phyloP scores from a whole-genome alignment of 2,329 filamentous ascomycete species.

The Sphaceloma murrayae region DNA sequence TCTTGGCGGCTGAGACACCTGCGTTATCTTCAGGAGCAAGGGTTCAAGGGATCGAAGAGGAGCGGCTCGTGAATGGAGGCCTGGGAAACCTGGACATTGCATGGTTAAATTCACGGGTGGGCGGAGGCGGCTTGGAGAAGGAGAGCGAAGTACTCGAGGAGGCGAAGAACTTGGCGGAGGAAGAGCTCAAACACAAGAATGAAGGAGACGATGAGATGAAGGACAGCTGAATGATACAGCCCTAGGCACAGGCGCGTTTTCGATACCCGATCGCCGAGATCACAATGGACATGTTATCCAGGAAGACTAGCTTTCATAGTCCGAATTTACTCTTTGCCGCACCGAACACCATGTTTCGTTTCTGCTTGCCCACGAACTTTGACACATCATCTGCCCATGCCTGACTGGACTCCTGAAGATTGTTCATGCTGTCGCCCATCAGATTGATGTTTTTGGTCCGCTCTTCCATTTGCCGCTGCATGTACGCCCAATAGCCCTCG shows the following conservation, averaged over 20 bases:
- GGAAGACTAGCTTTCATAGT: not conserved
- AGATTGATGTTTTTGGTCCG: constrained; percentile 77
- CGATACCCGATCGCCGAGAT: too few species aligned
- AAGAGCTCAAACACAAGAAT: constrained; percentile 20
- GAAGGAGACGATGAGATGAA: constrained; percentile 5
- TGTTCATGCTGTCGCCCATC: constrained; percentile 76
- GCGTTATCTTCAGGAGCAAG: too few species aligned
- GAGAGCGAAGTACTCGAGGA: constrained; percentile 69
- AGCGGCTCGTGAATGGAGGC: constrained; percentile 36
- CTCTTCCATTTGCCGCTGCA: constrained; percentile 80
- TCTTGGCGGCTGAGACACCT: constrained; percentile 46
- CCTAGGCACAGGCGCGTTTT: too few species aligned
- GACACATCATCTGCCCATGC: constrained; percentile 81
- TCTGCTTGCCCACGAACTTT: constrained; percentile 80
- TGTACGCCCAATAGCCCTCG: constrained; percentile 63
- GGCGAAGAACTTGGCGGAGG: constrained; percentile 46
- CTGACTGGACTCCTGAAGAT: constrained; percentile 66
- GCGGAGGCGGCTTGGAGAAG: constrained; percentile 72
- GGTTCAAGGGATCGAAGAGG: constrained; percentile 22
- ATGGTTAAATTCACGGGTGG: constrained; percentile 78
- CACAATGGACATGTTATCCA: too few species aligned
- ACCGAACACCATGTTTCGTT: constrained; percentile 71
- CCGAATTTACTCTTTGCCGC: constrained; percentile 14
- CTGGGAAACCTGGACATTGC: constrained; percentile 64
- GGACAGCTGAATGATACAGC: not conserved